Percentiles rank a stretch among this genome's conserved stretches.
phyloP scores from a whole-genome alignment of 805 yeast genomes.

The Lipomyces spencermartinsiae region DNA sequence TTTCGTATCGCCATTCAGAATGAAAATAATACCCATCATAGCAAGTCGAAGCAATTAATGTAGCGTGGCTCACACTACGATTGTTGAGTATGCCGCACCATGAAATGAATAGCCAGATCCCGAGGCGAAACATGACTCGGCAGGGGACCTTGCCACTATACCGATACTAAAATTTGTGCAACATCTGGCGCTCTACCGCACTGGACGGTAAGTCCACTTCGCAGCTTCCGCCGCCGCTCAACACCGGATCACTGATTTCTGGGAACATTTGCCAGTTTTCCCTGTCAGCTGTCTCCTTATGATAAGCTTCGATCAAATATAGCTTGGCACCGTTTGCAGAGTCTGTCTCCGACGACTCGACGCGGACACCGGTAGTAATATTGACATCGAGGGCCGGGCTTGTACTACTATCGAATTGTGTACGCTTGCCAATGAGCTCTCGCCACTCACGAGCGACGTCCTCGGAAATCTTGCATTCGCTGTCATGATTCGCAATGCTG shows the following conservation, averaged over 20 bases:
- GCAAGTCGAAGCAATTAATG: neutral
- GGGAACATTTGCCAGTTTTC: neutral
- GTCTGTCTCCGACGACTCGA: neutral
- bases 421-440: neutral
- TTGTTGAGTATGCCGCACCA: neutral
- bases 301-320: neutral
- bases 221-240: neutral
- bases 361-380: neutral
- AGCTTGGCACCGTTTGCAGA: neutral
- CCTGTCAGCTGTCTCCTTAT: neutral
- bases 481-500: neutral
- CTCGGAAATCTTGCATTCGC: neutral
- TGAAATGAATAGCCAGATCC: neutral
- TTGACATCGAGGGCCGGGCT: neutral
- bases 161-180: no score
- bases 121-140: neutral
- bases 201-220: neutral
- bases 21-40: neutral
- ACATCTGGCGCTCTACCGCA: neutral
- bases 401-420: neutral
- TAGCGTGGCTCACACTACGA: neutral
- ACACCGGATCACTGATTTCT: neutral
- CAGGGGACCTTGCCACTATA: neutral
- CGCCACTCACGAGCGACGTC: constrained; percentile 6
- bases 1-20: neutral